These are phyloP conservation scores for Notholithocarpus densiflorus DNA, from an alignment of 306 rosid genomes.

Conservation along the genomic window DNA sequence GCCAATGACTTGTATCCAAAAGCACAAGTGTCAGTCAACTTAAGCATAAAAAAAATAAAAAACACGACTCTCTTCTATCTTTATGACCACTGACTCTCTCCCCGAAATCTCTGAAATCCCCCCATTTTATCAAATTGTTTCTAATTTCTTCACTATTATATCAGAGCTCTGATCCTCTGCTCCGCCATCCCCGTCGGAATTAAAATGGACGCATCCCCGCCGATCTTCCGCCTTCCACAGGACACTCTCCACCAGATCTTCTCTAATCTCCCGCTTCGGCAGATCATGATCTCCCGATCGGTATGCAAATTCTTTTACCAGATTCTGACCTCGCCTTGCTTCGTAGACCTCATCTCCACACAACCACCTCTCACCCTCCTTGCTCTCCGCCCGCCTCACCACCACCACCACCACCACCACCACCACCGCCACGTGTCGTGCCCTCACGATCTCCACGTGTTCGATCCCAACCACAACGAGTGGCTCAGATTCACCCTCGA, in stretches of 20 bases:
- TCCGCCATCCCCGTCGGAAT: not conserved
- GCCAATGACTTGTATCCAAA: too few relatives aligned
- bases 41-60: too few relatives aligned
- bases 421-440: constrained; percentile 27
- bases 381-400: constrained; percentile 69
- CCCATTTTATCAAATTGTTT: not conserved
- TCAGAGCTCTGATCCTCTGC: not conserved
- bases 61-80: too few relatives aligned
- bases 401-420: constrained; percentile 23
- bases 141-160: not conserved
- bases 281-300: constrained; percentile 67
- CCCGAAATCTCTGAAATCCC: not conserved
- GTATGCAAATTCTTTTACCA: constrained; percentile 64
- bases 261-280: constrained; percentile 74
- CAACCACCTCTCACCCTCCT: constrained; percentile 54
- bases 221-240: constrained; percentile 64
- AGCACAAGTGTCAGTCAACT: too few relatives aligned
- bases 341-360: constrained; percentile 54
- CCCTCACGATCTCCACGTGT: constrained; percentile 47
- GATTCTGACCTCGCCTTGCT: constrained; percentile 58
- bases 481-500: constrained; percentile 70
- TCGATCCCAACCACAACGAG: constrained; percentile 48
- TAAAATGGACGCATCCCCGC: constrained; percentile 43
- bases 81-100: too few relatives aligned
- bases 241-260: constrained; percentile 81